Conservation (phyloP, 148 eudicot genomes). For the Heliosperma pusillum region DNA sequence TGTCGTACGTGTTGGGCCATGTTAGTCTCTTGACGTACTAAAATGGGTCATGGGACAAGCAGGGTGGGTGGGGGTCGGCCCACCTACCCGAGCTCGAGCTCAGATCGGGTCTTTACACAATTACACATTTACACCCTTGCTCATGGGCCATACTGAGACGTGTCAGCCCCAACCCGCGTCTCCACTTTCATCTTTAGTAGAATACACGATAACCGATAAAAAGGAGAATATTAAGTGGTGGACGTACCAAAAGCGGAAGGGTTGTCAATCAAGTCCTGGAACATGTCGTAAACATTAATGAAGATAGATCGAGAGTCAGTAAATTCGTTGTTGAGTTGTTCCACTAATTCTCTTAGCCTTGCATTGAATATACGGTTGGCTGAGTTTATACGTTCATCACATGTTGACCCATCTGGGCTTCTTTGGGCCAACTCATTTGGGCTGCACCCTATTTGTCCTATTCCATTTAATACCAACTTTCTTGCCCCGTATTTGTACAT, state of each 20-base stretch:
- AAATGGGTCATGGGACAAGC: too few relatives aligned
- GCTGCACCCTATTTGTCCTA: constrained; percentile 67
- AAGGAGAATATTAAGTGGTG: not conserved
- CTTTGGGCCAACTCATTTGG: constrained; percentile 72
- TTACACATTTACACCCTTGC: too few relatives aligned
- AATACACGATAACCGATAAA: too few relatives aligned
- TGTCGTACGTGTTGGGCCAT: too few relatives aligned
- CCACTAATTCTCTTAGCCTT: constrained; percentile 35
- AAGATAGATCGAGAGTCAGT: constrained; percentile 35
- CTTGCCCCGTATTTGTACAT: constrained; percentile 61
- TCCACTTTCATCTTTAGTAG: too few relatives aligned
- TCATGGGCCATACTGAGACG: too few relatives aligned
- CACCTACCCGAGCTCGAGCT: too few relatives aligned
- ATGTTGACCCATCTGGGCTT: constrained; percentile 63
- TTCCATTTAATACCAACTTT: constrained; percentile 41
- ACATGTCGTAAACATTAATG: constrained; percentile 44
- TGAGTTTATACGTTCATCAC: constrained; percentile 38
- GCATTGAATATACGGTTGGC: constrained; percentile 43
- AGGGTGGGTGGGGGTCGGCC: too few relatives aligned
- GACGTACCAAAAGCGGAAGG: constrained; percentile 33
- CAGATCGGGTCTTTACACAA: too few relatives aligned
- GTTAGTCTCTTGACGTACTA: too few relatives aligned
- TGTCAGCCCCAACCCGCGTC: too few relatives aligned
- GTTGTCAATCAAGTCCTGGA: constrained; percentile 27
- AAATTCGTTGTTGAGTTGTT: constrained; percentile 34